Conservation (phyloP, 1,284 basidiomycete genomes). For the Irpex lacteus region DNA sequence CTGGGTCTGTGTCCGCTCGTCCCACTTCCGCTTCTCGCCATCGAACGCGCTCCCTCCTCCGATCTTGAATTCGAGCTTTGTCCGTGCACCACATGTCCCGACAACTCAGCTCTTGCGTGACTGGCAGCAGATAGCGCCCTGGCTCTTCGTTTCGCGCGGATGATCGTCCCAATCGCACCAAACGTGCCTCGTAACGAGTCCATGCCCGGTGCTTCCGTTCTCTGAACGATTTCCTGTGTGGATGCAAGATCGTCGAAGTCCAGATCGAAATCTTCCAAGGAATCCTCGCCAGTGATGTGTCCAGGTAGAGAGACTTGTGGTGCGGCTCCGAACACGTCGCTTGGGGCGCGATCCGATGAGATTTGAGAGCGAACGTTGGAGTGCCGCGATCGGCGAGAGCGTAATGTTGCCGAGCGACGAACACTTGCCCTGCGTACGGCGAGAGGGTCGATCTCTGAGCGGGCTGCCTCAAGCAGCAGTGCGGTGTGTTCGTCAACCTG, state of each 20-base stretch:
- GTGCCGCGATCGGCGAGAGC: conserved; percentile 22
- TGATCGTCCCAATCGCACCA: conserved; percentile 26
- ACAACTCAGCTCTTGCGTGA: conserved; percentile 5
- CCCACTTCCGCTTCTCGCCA: not conserved
- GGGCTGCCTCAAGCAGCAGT: conserved; percentile 26
- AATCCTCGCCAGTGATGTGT: conserved; percentile 2
- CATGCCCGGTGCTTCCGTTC: conserved; percentile 26
- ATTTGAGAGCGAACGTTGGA: conserved; percentile 15
- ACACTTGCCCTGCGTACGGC: conserved; percentile 21
- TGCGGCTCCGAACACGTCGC: not conserved
- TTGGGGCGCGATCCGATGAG: conserved; percentile 5
- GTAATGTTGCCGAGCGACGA: conserved; percentile 19
- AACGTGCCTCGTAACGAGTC: conserved; percentile 28
- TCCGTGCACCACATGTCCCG: not conserved
- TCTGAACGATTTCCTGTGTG: conserved; percentile 22
- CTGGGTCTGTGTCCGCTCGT: conserved; percentile 5
- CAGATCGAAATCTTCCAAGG: conserved; percentile 12
- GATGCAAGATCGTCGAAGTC: conserved; percentile 19
- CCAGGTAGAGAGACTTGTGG: conserved; percentile 5
- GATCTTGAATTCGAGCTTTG: not conserved
- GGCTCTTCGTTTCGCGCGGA: conserved; percentile 25
- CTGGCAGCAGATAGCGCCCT: conserved; percentile 23
- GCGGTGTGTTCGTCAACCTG: conserved; percentile 29
- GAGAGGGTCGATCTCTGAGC: conserved; percentile 26
- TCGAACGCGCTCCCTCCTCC: not conserved